Evolutionary conservation across 768 basidiomycete genomes (phyloP), one percentile per base, ranked within the genome.

Genomic region (Naganishia randhawae): DNA sequence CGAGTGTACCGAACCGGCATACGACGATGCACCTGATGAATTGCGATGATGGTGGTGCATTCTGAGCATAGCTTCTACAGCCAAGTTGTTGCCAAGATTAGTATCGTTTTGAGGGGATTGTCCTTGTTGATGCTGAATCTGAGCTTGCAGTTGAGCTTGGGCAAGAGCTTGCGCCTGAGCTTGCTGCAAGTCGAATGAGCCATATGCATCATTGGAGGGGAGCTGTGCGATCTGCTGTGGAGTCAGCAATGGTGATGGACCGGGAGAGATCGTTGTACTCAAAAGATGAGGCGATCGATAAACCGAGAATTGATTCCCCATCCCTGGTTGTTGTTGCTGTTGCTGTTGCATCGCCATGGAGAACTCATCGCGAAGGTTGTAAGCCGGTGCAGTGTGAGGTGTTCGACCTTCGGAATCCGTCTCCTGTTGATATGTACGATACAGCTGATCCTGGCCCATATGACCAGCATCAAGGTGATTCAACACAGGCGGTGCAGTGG

Each of bases 1-100:
- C 5, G 35, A 54, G 29, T 67, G 66, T 9, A 67, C 55, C 19
- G 66, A 67, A 0, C 66, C 66, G 41, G 66, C 66, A 61, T 67
- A 67, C 9, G 66, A 67, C 27, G 66, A 67, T 17, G 55, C 54
- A 11, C 35, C 57, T 13, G 37, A 61, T 13, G 57, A 41, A 25
- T 61, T 61, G 9, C 57, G 57, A 27, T 61, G 57, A 41, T 61
- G 57, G 25, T 39, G 37, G 16, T 61, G 57, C 39, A 37, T 35
- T 42, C 57, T 39, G 37, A 42, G 37, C 57, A 61, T 61, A 8
- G 57, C 57, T 41, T 61, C 57, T 29, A 61, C 57, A 1, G 57
- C 57, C 22, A 61, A 14, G 25, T 41, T 61, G 25, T 39, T 61
- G 39, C 57, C 57, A 37, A 32, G 54, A 35, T 55, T 48, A 7